Evolutionary conservation across 495 filamentous ascomycete genomes (phyloP), one percentile per base, ranked within the genome.

Genomic region (Hyaloscypha finlandica): DNA sequence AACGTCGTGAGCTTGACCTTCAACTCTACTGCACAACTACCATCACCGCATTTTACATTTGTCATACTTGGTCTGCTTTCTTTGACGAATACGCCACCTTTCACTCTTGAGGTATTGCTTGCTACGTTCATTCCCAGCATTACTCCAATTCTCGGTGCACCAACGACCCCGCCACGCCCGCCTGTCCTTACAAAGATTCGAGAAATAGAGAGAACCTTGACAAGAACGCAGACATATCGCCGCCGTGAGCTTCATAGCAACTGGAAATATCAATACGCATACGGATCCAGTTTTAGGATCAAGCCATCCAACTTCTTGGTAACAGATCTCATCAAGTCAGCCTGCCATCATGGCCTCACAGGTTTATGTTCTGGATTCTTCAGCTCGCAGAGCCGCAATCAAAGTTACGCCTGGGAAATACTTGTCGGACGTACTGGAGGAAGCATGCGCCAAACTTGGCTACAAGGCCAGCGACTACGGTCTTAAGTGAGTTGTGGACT

Each of bases 301-400:
- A 37, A 37, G 35, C 6, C 12, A 6, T 6, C 42, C 9, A 48
- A 4, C 42, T 48, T 48, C 42, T 48, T 48, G 4, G 9, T 19
- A 48, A n/a, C 59, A 35, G 11, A 61, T 30, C 4, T 5, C 35
- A 16, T 54, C 58, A 42, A 42, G 14, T 9, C 37, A 37, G 22
- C n/a, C 29, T 20, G 59, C 29, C 61, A 80, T 67, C 69, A 97
- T 97, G 92, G 88, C 92, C 66, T 90, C 94, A 39, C 91, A 95
- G 75, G 91, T 99, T 65, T 88, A 94, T 68, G 91, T 99, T 45
- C 84, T 97, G 55, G 90, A 94, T 74, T 83, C 89, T 42, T 86
- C 90, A 66, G 85, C 90, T 67, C 85, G 88, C 67, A 84, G 90
- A 70, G 84, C 85, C 42, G 89, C 84, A n/a, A 80, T 99, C 75